Evolutionary conservation across 202 grass and related monocot species (phyloP).

Genomic region (Elaeis oleifera): DNA sequence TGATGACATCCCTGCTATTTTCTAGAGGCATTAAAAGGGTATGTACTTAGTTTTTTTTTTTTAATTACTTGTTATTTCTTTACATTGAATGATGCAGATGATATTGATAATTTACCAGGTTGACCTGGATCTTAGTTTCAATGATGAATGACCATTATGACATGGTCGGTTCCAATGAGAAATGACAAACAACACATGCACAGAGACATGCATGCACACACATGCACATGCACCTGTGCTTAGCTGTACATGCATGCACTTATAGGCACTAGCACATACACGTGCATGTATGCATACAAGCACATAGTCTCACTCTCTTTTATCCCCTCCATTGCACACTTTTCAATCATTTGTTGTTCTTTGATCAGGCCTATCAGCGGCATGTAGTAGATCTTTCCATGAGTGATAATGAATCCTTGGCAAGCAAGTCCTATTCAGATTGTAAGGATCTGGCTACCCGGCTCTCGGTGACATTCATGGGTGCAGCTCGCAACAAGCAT

Average conservation of each 20-base stretch:
- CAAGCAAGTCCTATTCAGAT: conserved; percentile 64
- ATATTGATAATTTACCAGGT: too few relatives aligned
- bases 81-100: not conserved
- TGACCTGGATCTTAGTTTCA: too few relatives aligned
- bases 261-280: too few relatives aligned
- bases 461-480: conserved; percentile 63
- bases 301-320: too few relatives aligned
- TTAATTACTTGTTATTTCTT: not conserved
- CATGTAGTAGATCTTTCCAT: conserved; percentile 36
- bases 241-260: too few relatives aligned
- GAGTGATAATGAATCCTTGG: conserved; percentile 36
- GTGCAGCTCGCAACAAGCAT: conserved; percentile 55
- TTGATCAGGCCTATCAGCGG: conserved; percentile 56
- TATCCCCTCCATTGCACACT: too few relatives aligned
- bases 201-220: too few relatives aligned
- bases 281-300: too few relatives aligned
- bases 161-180: too few relatives aligned
- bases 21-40: conserved; percentile 82
- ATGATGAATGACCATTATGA: too few relatives aligned
- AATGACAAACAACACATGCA: too few relatives aligned
- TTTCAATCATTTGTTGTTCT: conserved; percentile 4
- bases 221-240: too few relatives aligned
- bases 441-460: conserved; percentile 79
- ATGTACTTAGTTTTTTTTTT: conserved; percentile 21
- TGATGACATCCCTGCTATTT: conserved; percentile 50